Conservation (phyloP, 2,329 filamentous ascomycete genomes). For the Curvularia eragrostidis region DNA sequence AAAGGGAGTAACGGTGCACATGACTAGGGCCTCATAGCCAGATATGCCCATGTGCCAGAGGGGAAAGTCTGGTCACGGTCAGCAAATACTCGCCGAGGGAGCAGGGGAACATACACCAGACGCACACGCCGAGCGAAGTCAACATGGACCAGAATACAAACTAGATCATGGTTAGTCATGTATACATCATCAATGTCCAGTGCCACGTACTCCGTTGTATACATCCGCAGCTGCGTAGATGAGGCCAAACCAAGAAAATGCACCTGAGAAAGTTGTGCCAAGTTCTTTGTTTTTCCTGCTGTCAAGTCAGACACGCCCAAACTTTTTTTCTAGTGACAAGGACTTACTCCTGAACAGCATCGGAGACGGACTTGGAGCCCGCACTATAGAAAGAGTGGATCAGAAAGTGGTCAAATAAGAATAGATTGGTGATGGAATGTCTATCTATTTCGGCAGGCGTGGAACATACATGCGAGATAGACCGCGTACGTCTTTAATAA, state of each 20-base stretch:
- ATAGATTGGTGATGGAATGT: constrained; percentile 44
- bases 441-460: constrained; percentile 88
- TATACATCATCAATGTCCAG: not conserved
- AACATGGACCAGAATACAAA: constrained; percentile 96
- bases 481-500: constrained; percentile 87
- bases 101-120: constrained; percentile 78
- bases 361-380: constrained; percentile 54
- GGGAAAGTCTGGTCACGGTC: constrained; percentile 73
- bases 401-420: constrained; percentile 44
- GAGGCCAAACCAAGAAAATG: constrained; percentile 75
- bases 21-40: constrained; percentile 88
- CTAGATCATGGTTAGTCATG: constrained; percentile 52
- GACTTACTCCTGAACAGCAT: constrained; percentile 68
- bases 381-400: constrained; percentile 50
- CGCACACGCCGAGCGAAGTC: constrained; percentile 83
- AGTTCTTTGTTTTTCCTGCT: constrained; percentile 76
- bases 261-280: constrained; percentile 70
- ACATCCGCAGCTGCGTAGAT: constrained; percentile 86
- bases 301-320: constrained; percentile 29
- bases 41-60: constrained; percentile 99
- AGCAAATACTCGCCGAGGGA: constrained; percentile 12
- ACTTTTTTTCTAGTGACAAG: constrained; percentile 13
- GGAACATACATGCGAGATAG: constrained; percentile 97
- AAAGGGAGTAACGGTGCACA: constrained; percentile 82
- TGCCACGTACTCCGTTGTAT: constrained; percentile 78